Percentiles rank a stretch among this genome's conserved stretches.
Evolutionary conservation across 257 asterid species (phyloP).

Genomic region (Nicotiana otophora): DNA sequence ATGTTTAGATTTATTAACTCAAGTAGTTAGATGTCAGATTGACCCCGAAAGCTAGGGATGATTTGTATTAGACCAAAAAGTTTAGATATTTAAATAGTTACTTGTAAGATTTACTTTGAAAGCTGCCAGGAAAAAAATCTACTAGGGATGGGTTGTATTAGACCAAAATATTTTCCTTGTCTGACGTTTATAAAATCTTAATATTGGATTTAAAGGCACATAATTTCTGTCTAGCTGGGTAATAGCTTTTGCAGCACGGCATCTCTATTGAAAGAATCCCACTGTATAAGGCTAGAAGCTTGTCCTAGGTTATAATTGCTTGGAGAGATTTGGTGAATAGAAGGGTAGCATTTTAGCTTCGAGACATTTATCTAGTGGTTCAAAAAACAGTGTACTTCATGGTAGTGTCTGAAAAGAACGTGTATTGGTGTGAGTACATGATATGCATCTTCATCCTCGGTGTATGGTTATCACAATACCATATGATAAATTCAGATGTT

Average conservation of each 20-base stretch:
- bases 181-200: not conserved
- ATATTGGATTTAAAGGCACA: not conserved
- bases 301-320: not conserved
- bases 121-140: not conserved
- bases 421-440: not conserved
- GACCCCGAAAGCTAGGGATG: not conserved
- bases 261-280: not conserved
- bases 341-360: not conserved
- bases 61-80: not conserved
- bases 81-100: not conserved
- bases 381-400: not conserved
- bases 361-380: not conserved
- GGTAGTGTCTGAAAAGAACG: not conserved
- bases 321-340: not conserved
- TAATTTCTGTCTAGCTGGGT: not conserved
- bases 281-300: not conserved
- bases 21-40: not conserved
- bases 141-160: not conserved
- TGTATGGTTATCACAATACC: not conserved
- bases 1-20: not conserved
- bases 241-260: not conserved
- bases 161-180: not conserved
- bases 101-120: not conserved
- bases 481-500: not conserved
- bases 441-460: not conserved